Conservation (phyloP, 306 rosid genomes). For the Ochetophila trinervis region DNA sequence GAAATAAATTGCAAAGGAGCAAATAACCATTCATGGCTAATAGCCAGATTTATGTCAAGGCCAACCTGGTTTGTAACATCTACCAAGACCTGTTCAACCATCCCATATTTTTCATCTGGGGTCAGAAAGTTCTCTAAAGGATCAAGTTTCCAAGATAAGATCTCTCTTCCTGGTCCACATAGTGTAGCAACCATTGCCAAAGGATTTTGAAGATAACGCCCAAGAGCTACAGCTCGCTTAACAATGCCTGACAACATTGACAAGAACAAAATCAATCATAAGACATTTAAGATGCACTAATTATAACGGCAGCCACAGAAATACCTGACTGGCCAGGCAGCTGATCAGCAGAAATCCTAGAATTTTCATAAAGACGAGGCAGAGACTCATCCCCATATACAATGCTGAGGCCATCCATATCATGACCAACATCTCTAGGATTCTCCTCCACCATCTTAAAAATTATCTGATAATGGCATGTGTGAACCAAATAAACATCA, state of each 20-base stretch:
- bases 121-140: constrained; percentile 71
- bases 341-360: constrained; percentile 90
- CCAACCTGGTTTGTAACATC: constrained; percentile 95
- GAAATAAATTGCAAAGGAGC: constrained; percentile 86
- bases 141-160: constrained; percentile 87
- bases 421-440: constrained; percentile 98
- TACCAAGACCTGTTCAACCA: constrained; percentile 93
- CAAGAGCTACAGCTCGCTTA: constrained; percentile 92
- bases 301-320: background rate
- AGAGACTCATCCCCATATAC: constrained; percentile 97
- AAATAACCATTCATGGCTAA: constrained; percentile 91
- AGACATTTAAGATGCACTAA: background rate
- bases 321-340: constrained; percentile 84
- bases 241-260: constrained; percentile 70
- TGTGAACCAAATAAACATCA: constrained; percentile 20
- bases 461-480: constrained; percentile 58
- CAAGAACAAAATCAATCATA: constrained; percentile 16
- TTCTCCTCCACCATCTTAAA: constrained; percentile 99
- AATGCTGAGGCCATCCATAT: constrained; percentile 93
- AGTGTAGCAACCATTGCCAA: constrained; percentile 91
- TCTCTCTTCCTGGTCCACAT: constrained; percentile 91
- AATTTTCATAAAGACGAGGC: constrained; percentile 87
- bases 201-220: constrained; percentile 97
- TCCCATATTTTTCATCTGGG: constrained; percentile 82
- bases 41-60: constrained; percentile 83